These are phyloP conservation scores for Mycena vitilis DNA, from an alignment of 768 basidiomycete genomes.

Conservation along the genomic window DNA sequence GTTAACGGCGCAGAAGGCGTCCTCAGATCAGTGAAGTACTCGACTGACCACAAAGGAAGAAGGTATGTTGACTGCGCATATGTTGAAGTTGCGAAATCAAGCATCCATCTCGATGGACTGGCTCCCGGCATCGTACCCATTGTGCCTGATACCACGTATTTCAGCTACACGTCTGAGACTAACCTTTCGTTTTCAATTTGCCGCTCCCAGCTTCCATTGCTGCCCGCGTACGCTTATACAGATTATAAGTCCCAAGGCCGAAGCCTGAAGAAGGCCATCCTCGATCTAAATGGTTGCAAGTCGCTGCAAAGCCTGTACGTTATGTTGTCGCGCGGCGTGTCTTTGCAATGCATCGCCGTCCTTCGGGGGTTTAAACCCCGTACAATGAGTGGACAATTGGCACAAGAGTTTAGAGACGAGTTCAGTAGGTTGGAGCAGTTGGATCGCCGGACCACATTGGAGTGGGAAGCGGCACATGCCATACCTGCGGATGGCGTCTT, in stretches of 20 bases:
- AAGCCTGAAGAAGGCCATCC: not conserved
- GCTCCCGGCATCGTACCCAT: not conserved
- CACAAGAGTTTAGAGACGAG: not conserved
- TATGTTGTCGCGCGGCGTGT: not conserved
- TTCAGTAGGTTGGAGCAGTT: not conserved
- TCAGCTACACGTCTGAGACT: not conserved
- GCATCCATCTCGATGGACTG: too few species aligned
- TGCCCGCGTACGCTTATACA: slow-evolving; percentile 11
- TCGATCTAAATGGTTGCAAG: not conserved
- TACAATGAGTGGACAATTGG: not conserved
- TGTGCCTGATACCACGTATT: not conserved
- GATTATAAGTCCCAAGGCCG: slow-evolving; percentile 17
- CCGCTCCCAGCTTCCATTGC: not conserved
- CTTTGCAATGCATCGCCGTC: not conserved
- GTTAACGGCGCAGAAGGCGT: slow-evolving; percentile 7
- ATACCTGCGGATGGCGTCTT: too few species aligned
- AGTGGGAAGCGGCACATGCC: too few species aligned
- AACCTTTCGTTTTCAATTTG: not conserved
- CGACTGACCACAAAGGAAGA: not conserved
- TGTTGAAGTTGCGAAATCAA: not conserved
- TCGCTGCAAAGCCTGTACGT: slow-evolving; percentile 14
- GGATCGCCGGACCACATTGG: not conserved
- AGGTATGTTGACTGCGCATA: not conserved
- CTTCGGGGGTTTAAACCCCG: not conserved
- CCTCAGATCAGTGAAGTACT: not conserved